Base-by-base conservation (phyloP, 371 early-diverging fungal genomes). In the Mucor plumbeus region DNA sequence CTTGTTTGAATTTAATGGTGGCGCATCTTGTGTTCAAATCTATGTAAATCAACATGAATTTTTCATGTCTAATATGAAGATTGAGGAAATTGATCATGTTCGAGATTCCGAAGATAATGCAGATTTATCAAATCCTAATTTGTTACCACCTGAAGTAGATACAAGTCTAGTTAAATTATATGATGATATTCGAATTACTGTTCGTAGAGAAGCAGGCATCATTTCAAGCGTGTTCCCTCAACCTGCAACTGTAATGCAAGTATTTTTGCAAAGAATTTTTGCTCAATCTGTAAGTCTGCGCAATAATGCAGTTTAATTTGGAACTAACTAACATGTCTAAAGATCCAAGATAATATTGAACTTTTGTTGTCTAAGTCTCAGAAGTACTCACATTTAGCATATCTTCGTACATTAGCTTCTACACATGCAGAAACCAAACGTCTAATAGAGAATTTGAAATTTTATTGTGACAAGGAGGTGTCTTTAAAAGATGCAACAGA, bases 41-140 rank as follows among this genome's bases (percentile, higher is more conserved):
- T 99, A 96, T 69, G 92, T 99, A 39, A 97, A 96, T 79, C 99
- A 97, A 73, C 97, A 98, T 70, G 94, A 94, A 63, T 96, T 98
- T 68, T 97, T 98, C 69, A 89, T 94, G 75, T 90, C 92, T 31
- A 88, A 91, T 63, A 80, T 91, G 72, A 91, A 92, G 53, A 78
- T 92, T 63, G 84, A 80, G 41, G 91, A 90, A 71, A 70, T 79
- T 54, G 85, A 84, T n/a, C 69, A 78, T 11, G 21, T 72, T 6
- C 63, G 78, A 35, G 72, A 69, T 53, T 77, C 81, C 3, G 81
- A 81, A 69, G 81, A 84, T 47, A 70, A 78, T 56, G 60, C 67
- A 8, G 77, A 77, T 38, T 54, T 84, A 33, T 79, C 81, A 17
- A 74, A 84, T 59, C 84, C 84, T 6, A 67, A 78, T 59, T 31